Evolutionary conservation across 2,329 filamentous ascomycete species (phyloP).

Genomic region (Penicillium italicum): DNA sequence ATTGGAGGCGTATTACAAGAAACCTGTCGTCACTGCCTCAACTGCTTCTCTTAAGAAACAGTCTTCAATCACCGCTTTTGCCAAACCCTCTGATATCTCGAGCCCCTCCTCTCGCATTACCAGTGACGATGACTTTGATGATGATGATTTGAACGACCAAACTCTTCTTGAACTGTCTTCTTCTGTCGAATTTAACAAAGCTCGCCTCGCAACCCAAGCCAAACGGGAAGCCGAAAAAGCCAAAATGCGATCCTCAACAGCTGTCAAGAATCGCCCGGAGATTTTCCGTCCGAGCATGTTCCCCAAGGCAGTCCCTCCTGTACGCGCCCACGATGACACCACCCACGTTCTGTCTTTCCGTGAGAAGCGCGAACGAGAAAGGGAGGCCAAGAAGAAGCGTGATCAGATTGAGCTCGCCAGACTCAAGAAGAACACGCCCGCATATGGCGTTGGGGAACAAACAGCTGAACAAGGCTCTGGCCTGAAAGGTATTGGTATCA

Average conservation of each 20-base stretch:
- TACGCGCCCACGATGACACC: constrained; percentile 30
- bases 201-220: constrained; percentile 30
- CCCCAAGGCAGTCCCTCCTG: constrained; percentile 20
- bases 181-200: constrained; percentile 44
- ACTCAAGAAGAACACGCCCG: constrained; percentile 55
- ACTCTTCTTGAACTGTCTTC: constrained; percentile 41
- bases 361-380: constrained; percentile 69
- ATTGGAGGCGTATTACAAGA: constrained; percentile 52
- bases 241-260: constrained; percentile 14
- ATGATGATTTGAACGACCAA: constrained; percentile 38
- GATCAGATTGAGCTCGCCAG: constrained; percentile 69
- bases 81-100: constrained; percentile 35
- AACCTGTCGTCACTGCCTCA: constrained; percentile 42
- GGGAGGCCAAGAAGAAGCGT: constrained; percentile 68
- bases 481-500: constrained; percentile 65
- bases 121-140: constrained; percentile 42
- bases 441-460: constrained; percentile 51
- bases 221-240: constrained; percentile 29
- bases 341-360: constrained; percentile 57
- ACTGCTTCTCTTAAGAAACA: constrained; percentile 45
- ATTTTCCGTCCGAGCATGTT: constrained; percentile 23
- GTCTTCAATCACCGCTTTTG: constrained; percentile 40
- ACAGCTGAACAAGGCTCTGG: constrained; percentile 77
- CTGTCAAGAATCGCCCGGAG: constrained; percentile 19
- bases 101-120: constrained; percentile 32